A percentile compares a stretch with the other conserved stretches of the same genome.
Evolutionary conservation across 345 rosid species (phyloP).

Genomic region (Anacardium occidentale): DNA sequence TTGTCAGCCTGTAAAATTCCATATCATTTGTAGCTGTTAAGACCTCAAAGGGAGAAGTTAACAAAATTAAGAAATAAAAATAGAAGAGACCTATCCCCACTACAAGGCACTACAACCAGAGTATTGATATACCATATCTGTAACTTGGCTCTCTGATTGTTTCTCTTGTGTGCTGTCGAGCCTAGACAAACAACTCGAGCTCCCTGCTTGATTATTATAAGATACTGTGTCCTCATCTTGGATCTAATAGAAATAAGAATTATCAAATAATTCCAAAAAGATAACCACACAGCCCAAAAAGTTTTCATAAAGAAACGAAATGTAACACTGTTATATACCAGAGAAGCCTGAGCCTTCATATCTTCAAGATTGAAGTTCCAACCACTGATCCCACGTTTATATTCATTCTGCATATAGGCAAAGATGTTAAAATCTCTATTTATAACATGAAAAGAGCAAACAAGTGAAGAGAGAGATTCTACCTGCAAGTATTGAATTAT

Average conservation of each 20-base stretch:
- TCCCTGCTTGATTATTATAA: constrained; percentile 52
- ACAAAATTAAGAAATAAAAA: constrained; percentile 13
- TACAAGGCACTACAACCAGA: constrained; percentile 14
- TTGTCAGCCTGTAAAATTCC: constrained; percentile 53
- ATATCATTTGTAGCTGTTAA: constrained; percentile 23
- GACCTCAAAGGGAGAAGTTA: background rate
- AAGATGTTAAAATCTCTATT: background rate
- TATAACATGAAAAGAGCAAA: constrained; percentile 9
- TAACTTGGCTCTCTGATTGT: constrained; percentile 38
- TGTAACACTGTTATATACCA: constrained; percentile 54
- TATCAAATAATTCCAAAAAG: constrained; percentile 1
- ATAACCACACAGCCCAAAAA: background rate
- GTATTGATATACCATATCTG: constrained; percentile 40
- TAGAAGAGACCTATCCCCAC: constrained; percentile 10
- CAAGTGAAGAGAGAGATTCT: background rate
- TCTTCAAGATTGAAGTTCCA: constrained; percentile 99
- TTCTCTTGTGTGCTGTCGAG: constrained; percentile 48
- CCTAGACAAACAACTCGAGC: constrained; percentile 48
- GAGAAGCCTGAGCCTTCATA: constrained; percentile 96
- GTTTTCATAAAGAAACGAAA: constrained; percentile 5
- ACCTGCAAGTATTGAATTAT: constrained; percentile 3
- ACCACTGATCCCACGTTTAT: constrained; percentile 93
- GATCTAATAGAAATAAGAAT: constrained; percentile 53
- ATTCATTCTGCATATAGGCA: constrained; percentile 69
- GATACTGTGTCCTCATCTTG: constrained; percentile 71